A percentile compares a stretch with the other conserved stretches of the same genome.
Conservation (phyloP, 805 yeast species). For the Candida khao-thaluensis region DNA sequence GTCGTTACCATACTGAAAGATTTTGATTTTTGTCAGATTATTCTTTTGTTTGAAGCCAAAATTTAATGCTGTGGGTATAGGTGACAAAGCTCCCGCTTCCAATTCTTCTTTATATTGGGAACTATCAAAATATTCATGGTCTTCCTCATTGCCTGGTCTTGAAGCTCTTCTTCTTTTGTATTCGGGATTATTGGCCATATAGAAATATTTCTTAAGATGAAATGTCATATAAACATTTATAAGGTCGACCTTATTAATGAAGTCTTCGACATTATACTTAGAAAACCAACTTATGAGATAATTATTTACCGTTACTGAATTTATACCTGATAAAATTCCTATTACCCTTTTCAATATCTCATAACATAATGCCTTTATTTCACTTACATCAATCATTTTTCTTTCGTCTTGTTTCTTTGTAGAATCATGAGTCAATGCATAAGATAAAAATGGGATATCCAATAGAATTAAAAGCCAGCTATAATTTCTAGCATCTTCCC, state of each 20-base stretch:
- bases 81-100: constrained; percentile 12
- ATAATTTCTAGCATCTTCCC: constrained; percentile 42
- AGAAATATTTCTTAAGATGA: constrained; percentile 58
- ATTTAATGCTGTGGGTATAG: constrained; percentile 10
- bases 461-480: constrained; percentile 63
- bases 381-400: constrained; percentile 44
- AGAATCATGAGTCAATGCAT: constrained; percentile 39
- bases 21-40: constrained; percentile 36
- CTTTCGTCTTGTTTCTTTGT: background rate
- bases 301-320: constrained; percentile 33
- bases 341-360: constrained; percentile 67
- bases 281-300: constrained; percentile 59
- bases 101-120: constrained; percentile 21
- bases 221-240: constrained; percentile 77
- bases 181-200: constrained; percentile 31
- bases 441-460: constrained; percentile 63
- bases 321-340: constrained; percentile 62
- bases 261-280: constrained; percentile 40
- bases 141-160: constrained; percentile 6
- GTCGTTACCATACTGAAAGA: constrained; percentile 68
- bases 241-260: constrained; percentile 58
- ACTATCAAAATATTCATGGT: constrained; percentile 23
- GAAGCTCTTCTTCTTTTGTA: constrained; percentile 11
- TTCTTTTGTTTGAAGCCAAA: constrained; percentile 15
- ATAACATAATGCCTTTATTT: constrained; percentile 56